Evolutionary conservation across 129 eudicot species (phyloP), one percentile per base, ranked within the genome.

Genomic region (Erigeron canadensis): DNA sequence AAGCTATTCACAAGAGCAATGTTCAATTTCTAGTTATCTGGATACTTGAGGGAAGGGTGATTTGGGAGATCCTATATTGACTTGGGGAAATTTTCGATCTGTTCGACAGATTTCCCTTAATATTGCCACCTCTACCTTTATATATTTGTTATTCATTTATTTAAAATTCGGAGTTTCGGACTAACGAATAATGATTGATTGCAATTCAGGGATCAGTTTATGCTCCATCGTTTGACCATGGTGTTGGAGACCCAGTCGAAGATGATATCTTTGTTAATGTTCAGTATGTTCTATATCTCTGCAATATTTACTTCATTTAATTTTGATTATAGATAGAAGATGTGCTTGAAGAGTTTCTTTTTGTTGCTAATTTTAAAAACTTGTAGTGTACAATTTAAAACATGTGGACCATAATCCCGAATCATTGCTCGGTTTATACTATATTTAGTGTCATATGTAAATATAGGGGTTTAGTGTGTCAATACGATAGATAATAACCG

Each of bases 181-280:
- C 47, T 69, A 39, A 63, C 44, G 13, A 74, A 46, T 69, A 45
- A 63, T 54, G 42, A 38, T 63, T 28, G 56, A 44, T 67, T 78
- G 46, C 68, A 51, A 46, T 63, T 42, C 79, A 94, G 98, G 98
- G 98, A 53, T 85, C 90, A 10, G 97, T 89, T 55, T 94, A 84
- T 84, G 96, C 78, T 72, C 98, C 98, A 65, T 94, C 98, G 5
- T 94, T 94, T 79, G 95, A 89, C 82, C 98, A 94, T 82, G 96
- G 96, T 63, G 92, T 89, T 63, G 98, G 98, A 71, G 98, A 94
- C 75, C 97, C 98, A 28, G 66, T 87, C 63, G 93, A 94, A 89
- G 98, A 94, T 77, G 96, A 85, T 74, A 84, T 94, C 77, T 89
- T 84, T 77, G 81, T 94, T 44, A 85, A 84, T 80, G 83, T 85